Conservation (phyloP, 768 basidiomycete genomes). For the Russula foetens region DNA sequence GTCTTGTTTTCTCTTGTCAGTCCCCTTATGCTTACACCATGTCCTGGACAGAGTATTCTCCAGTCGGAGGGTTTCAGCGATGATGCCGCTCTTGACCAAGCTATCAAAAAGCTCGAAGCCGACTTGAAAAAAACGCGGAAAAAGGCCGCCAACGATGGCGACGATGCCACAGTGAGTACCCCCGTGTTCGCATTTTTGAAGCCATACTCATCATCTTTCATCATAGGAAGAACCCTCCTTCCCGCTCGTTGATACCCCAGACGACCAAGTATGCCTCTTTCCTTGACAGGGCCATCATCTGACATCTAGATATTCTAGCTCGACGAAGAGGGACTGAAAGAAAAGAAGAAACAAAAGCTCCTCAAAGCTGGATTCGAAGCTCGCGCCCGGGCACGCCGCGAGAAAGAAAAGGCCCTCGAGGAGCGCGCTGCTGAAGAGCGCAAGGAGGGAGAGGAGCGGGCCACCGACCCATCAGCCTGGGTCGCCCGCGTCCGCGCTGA, state of each 20-base stretch:
- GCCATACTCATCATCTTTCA: neutral
- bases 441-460: slow-evolving; percentile 69
- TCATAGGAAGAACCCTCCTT: slow-evolving; percentile 71
- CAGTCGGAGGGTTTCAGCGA: slow-evolving; percentile 66
- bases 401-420: slow-evolving; percentile 80
- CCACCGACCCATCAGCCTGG: slow-evolving; percentile 68
- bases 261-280: slow-evolving; percentile 56
- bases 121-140: slow-evolving; percentile 71
- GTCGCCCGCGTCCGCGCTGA: slow-evolving; percentile 59
- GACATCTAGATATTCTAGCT: slow-evolving; percentile 36
- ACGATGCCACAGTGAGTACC: slow-evolving; percentile 42
- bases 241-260: slow-evolving; percentile 86
- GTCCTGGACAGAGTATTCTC: slow-evolving; percentile 43
- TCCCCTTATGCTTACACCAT: neutral
- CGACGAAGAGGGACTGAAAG: slow-evolving; percentile 86
- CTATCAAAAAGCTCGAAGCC: slow-evolving; percentile 78
- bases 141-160: slow-evolving; percentile 64
- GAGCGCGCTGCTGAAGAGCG: slow-evolving; percentile 52
- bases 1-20: slow-evolving; percentile 20
- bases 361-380: slow-evolving; percentile 93
- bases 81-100: slow-evolving; percentile 69
- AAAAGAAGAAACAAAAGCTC: slow-evolving; percentile 89
- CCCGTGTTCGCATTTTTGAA: neutral
- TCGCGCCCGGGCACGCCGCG: slow-evolving; percentile 69
- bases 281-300: neutral